Evolutionary conservation across 495 filamentous ascomycete genomes (phyloP), one percentile per base, ranked within the genome.

Genomic region (Xylaria castorea): DNA sequence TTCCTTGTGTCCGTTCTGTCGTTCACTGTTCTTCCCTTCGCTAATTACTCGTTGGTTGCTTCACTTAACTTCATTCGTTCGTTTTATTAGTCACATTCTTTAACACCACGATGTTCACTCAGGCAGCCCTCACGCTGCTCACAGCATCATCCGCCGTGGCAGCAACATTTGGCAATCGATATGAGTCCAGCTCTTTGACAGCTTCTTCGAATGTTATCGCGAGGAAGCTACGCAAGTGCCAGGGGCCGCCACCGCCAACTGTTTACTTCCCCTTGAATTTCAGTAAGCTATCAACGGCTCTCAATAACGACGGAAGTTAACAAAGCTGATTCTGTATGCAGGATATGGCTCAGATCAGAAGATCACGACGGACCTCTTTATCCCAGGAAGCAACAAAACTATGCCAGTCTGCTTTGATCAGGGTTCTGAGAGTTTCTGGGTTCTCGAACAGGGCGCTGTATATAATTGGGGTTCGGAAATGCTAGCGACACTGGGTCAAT

Each of bases 331-430:
- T 18, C 5, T 14, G 27, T 16, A 3, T 18, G 14, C 32, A 68
- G 65, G 65, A 55, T 68, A 68, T 68, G 65, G 65, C 27, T 27
- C 65, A 2, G 48, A 60, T 46, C 44, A 66, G 36, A 72, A 72
- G 38, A 60, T 72, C 32, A 42, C 61, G 14, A 72, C 70, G 1
- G 65, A 72, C 27, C 70, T 72, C 25, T 1, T 57, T 8, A 72
- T 66, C 32, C 70, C 70, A 7, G 46, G 48, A 27, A 57, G 25
- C 60, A 66, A 67, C 34, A 53, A 72, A 20, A 66, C 60, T 7
- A 66, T 72, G 48, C 57, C 62, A 42, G 70, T 72, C 11, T 64
- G 62, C 50, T 72, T 57, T 51, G 70, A 72, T 16, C 70, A 72
- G 36, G 70, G 70, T 2, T 57, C 46, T 30, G 70, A 72, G 62